A percentile compares a stretch with the other conserved stretches of the same genome.
Evolutionary conservation across 306 rosid genomes (phyloP).

Genomic region (Mucuna pruriens): DNA sequence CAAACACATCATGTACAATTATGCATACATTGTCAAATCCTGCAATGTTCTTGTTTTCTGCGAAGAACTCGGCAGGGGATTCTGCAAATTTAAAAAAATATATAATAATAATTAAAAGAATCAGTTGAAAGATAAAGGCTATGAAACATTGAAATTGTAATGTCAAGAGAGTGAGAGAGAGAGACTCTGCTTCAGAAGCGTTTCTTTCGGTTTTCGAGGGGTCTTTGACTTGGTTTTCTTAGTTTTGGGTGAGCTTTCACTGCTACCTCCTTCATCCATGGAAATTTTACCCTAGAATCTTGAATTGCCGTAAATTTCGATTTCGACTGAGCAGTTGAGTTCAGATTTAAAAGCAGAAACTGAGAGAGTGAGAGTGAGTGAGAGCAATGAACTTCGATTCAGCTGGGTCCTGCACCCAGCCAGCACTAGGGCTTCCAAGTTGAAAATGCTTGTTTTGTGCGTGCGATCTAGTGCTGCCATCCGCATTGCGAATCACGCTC

Average conservation of each 20-base stretch:
- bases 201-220: conserved; percentile 74
- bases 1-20: background rate
- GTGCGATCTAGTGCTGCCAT: background rate
- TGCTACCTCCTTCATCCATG: conserved; percentile 61
- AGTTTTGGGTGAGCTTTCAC: conserved; percentile 57
- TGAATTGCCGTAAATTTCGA: background rate
- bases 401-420: background rate
- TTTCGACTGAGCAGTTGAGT: background rate
- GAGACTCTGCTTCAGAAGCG: conserved; percentile 80
- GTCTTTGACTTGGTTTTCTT: conserved; percentile 78
- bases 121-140: background rate
- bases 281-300: background rate
- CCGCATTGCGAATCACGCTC: conserved; percentile 35
- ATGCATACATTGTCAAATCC: conserved; percentile 84
- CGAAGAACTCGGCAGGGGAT: conserved; percentile 96
- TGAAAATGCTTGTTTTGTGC: background rate
- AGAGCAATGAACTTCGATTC: conserved; percentile 4
- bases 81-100: conserved; percentile 49
- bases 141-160: background rate
- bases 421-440: conserved; percentile 42
- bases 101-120: background rate
- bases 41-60: conserved; percentile 95
- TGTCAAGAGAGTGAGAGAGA: conserved; percentile 38
- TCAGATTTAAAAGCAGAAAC: conserved; percentile 29
- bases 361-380: background rate